Percentiles rank a stretch among this genome's conserved stretches.
These are phyloP conservation scores for Euphorbia lathyris DNA, from an alignment of 345 rosid genomes.

Conservation along the genomic window DNA sequence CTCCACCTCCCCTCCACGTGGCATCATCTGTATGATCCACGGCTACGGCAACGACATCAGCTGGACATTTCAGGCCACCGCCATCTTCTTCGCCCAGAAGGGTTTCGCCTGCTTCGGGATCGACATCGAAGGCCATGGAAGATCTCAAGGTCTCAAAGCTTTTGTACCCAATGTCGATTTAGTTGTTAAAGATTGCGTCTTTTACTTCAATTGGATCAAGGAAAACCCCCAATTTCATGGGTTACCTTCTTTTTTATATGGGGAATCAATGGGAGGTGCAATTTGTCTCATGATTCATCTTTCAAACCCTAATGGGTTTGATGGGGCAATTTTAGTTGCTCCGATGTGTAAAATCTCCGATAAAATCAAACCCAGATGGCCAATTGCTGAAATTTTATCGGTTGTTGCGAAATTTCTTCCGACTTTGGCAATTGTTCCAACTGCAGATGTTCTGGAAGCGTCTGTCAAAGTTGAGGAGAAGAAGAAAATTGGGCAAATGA, in stretches of 20 bases:
- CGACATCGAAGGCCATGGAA: constrained; percentile 86
- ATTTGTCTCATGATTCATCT: constrained; percentile 59
- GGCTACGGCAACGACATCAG: constrained; percentile 82
- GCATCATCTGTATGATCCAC: constrained; percentile 68
- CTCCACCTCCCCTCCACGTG: constrained; percentile 46
- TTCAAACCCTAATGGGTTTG: constrained; percentile 32
- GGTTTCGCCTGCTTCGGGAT: constrained; percentile 79
- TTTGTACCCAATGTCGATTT: constrained; percentile 67
- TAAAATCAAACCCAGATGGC: constrained; percentile 71
- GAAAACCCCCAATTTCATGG: constrained; percentile 32
- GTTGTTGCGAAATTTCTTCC: constrained; percentile 64
- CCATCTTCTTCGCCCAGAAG: constrained; percentile 66
- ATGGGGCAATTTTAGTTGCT: constrained; percentile 70
- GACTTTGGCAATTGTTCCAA: constrained; percentile 70
- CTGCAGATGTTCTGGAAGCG: constrained; percentile 52
- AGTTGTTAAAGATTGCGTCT: constrained; percentile 54
- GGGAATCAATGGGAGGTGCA: constrained; percentile 91
- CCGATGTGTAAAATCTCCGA: constrained; percentile 90
- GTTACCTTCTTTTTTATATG: constrained; percentile 60
- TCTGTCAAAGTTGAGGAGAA: constrained; percentile 67
- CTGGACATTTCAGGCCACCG: constrained; percentile 74
- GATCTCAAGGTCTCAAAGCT: constrained; percentile 60
- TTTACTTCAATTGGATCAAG: constrained; percentile 51
- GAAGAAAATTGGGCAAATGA: constrained; percentile 46
- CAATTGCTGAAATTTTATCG: constrained; percentile 52